Evolutionary conservation across 148 eudicot species (phyloP), one percentile per base, ranked within the genome.

Genomic region (Vaccinium macrocarpon): DNA sequence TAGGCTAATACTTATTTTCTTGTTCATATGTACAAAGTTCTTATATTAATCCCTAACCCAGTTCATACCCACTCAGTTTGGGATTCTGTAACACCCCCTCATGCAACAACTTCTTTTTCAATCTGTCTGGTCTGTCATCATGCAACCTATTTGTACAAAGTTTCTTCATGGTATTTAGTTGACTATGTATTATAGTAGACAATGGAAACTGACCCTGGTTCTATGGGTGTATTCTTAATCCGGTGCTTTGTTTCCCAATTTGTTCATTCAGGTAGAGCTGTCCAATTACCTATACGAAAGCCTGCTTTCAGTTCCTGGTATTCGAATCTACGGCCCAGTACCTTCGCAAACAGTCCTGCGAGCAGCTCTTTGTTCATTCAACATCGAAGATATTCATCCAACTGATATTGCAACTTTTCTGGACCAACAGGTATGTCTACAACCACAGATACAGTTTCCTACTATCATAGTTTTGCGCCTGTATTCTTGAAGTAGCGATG

Each of bases 311-410:
- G 88, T 96, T 70, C 93, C 98, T 16, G 86, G 87, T 49, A 89
- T 96, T 73, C 93, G 88, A 38, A 91, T 96, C 80, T 96, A 96
- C 81, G 98, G 98, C 68, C 98, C 98, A 5, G 88, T 84, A 8
- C 95, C 97, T 86, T 93, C 98, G 4, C 78, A 88, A 82, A 88
- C 91, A 35, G 90, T 93, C 48, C 85, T 23, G 62, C 92, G 98
- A 56, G 98, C 94, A 72, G 98, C 98, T 84, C 90, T 96, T 35
- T 96, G 98, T 88, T 91, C 98, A 8, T 96, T 96, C 88, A 96
- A 96, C 83, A 90, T 96, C 32, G 90, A 94, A 85, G 90, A 84
- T 78, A 87, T 96, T 81, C 98, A 94, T 85, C 97, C 98, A 16
- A 94, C 98, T 4, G 98, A 94, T 84, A 84, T 96, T 57, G 98